Percentiles rank a stretch among this genome's conserved stretches.
Conservation (phyloP, 2,329 filamentous ascomycete species). For the Colletotrichum tamarilloi region DNA sequence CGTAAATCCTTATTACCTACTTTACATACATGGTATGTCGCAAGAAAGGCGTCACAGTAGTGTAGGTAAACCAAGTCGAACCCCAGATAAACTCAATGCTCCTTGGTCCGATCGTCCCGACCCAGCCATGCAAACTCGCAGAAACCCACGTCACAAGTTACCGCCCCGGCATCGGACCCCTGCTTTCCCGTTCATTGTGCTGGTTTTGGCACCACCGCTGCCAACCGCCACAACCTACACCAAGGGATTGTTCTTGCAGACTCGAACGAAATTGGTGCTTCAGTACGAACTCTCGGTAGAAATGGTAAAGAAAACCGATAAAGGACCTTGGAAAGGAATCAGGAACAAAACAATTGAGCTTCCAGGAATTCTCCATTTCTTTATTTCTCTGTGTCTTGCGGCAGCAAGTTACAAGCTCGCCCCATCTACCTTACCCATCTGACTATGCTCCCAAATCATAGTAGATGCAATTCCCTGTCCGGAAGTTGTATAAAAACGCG, state of each 20-base stretch:
- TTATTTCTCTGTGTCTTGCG: not conserved
- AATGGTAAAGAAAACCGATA: too few species aligned
- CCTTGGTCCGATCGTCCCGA: constrained; percentile 15
- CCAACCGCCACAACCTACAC: too few species aligned
- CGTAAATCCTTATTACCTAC: not conserved
- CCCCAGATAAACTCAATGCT: constrained; percentile 12
- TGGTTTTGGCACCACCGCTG: not conserved
- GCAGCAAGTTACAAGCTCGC: not conserved
- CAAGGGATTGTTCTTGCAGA: not conserved
- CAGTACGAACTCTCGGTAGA: too few species aligned
- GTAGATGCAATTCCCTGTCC: constrained; percentile 84
- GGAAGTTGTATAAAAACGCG: constrained; percentile 92
- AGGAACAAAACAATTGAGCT: too few species aligned
- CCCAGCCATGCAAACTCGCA: constrained; percentile 6
- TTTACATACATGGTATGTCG: not conserved
- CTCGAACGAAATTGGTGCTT: not conserved
- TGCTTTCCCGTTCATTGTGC: not conserved
- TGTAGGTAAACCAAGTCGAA: constrained; percentile 13
- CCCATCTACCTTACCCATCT: not conserved
- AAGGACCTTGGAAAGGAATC: too few species aligned
- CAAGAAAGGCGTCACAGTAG: constrained; percentile 19
- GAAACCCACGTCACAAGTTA: constrained; percentile 5
- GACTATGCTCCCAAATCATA: constrained; percentile 76
- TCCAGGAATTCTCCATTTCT: not conserved
- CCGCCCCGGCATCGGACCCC: constrained; percentile 15